These are phyloP conservation scores for Vitis labrusca DNA, from an alignment of 164 flowering plant species.

Conservation along the genomic window DNA sequence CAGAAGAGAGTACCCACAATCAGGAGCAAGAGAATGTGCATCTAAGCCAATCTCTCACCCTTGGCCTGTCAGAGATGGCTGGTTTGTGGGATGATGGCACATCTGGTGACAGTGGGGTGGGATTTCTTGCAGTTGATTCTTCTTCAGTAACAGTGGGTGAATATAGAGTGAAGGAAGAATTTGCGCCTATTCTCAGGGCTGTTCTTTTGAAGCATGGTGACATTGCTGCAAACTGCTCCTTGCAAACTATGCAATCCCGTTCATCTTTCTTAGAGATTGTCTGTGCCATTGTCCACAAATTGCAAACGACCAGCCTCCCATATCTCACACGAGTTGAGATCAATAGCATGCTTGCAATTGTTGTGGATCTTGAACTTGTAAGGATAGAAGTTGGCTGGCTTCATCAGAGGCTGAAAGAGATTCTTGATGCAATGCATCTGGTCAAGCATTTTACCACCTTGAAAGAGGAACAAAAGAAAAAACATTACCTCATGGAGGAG, in stretches of 20 bases:
- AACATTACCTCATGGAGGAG: slow-evolving; percentile 4
- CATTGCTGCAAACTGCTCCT: slow-evolving; percentile 4
- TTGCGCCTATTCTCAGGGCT: not conserved
- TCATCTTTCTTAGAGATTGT: slow-evolving; percentile 4
- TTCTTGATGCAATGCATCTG: slow-evolving; percentile 6
- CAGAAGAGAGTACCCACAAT: not conserved
- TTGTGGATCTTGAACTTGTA: not conserved
- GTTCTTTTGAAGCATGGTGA: slow-evolving; percentile 19
- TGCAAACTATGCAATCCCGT: not conserved
- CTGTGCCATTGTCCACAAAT: not conserved
- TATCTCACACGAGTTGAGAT: not conserved
- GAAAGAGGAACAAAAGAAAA: not conserved
- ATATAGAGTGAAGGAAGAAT: slow-evolving; percentile 8
- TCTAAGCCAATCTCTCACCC: not conserved
- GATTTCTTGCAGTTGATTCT: not conserved
- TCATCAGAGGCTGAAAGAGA: slow-evolving; percentile 5
- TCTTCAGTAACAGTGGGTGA: not conserved
- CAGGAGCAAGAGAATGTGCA: not conserved
- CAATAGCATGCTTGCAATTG: not conserved
- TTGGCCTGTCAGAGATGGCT: not conserved
- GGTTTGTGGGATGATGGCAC: not conserved
- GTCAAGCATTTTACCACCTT: slow-evolving; percentile 1
- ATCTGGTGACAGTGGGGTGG: not conserved
- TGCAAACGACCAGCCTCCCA: not conserved
- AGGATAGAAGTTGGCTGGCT: slow-evolving; percentile 15